Conservation (phyloP, 2,329 filamentous ascomycete species). For the Aspergillus terreus region DNA sequence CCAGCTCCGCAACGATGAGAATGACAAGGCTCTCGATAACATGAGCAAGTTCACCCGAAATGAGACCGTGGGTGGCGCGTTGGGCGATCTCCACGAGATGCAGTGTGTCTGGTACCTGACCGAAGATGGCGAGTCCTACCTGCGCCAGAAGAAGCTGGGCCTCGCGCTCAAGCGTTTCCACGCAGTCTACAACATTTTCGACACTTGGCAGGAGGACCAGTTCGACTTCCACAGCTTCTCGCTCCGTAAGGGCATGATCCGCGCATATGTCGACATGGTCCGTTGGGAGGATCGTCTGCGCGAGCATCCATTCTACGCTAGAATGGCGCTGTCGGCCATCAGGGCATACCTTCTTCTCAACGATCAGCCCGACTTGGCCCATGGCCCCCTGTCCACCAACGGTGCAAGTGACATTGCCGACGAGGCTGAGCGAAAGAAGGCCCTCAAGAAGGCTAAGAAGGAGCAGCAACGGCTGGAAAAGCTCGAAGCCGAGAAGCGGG, state of each 20-base stretch:
- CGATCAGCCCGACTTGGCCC: slow-evolving; percentile 66
- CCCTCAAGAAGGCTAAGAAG: slow-evolving; percentile 83
- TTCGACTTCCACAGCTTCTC: slow-evolving; percentile 99
- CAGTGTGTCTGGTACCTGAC: slow-evolving; percentile 97
- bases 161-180: slow-evolving; percentile 91
- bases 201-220: slow-evolving; percentile 96
- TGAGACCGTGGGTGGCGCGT: slow-evolving; percentile 79
- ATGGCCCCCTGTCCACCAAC: slow-evolving; percentile 55
- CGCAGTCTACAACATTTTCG: slow-evolving; percentile 85
- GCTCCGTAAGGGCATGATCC: slow-evolving; percentile 90
- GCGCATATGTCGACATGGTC: slow-evolving; percentile 93
- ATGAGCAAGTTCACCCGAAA: slow-evolving; percentile 93
- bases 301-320: slow-evolving; percentile 88
- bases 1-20: slow-evolving; percentile 87
- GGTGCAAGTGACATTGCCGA: slow-evolving; percentile 48
- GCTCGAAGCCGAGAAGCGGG: slow-evolving; percentile 76
- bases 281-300: slow-evolving; percentile 90
- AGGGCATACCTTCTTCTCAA: slow-evolving; percentile 74
- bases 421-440: slow-evolving; percentile 74
- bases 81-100: slow-evolving; percentile 94
- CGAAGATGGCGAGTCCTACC: slow-evolving; percentile 87
- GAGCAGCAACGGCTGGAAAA: slow-evolving; percentile 71
- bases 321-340: slow-evolving; percentile 77
- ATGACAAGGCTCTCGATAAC: slow-evolving; percentile 77
- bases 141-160: slow-evolving; percentile 75